phyloP scores from a whole-genome alignment of 768 basidiomycete species.

The Rhizopogon sp. region DNA sequence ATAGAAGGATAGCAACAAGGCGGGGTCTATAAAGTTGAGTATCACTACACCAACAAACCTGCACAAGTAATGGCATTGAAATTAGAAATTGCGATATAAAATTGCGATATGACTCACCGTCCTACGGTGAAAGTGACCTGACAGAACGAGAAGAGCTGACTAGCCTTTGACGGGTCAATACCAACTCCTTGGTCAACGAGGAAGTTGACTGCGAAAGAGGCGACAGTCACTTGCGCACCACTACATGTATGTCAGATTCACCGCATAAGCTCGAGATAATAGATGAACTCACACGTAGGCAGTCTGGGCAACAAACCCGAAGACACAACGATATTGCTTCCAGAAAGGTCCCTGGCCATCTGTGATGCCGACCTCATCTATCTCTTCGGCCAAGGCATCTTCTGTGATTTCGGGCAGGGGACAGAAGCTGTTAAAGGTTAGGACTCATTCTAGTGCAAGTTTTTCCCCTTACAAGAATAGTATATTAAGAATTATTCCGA shows the following conservation, averaged over 20 bases:
- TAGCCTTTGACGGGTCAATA: slow-evolving; percentile 46
- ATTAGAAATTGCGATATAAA: background rate
- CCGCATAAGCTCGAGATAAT: background rate
- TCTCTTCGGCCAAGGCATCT: slow-evolving; percentile 51
- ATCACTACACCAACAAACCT: slow-evolving; percentile 60
- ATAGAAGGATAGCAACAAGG: slow-evolving; percentile 53
- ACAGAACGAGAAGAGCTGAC: slow-evolving; percentile 66
- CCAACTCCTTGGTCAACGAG: slow-evolving; percentile 59
- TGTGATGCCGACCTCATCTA: slow-evolving; percentile 35
- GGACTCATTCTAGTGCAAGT: background rate
- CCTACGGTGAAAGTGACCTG: slow-evolving; percentile 65
- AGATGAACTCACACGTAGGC: slow-evolving; percentile 46
- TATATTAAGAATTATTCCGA: slow-evolving; percentile 57
- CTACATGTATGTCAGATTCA: slow-evolving; percentile 19
- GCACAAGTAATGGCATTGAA: slow-evolving; percentile 11
- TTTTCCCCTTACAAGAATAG: slow-evolving; percentile 50
- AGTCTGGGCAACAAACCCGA: slow-evolving; percentile 72
- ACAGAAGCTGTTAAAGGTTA: slow-evolving; percentile 45
- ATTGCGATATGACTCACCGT: slow-evolving; percentile 31
- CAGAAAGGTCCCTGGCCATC: slow-evolving; percentile 51
- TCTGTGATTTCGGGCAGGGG: slow-evolving; percentile 67
- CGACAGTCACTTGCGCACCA: slow-evolving; percentile 64
- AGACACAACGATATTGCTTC: slow-evolving; percentile 66
- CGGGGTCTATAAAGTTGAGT: slow-evolving; percentile 61
- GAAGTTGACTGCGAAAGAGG: slow-evolving; percentile 66